Evolutionary conservation across 345 rosid genomes (phyloP).

Genomic region (Geranium rotundifolium): DNA sequence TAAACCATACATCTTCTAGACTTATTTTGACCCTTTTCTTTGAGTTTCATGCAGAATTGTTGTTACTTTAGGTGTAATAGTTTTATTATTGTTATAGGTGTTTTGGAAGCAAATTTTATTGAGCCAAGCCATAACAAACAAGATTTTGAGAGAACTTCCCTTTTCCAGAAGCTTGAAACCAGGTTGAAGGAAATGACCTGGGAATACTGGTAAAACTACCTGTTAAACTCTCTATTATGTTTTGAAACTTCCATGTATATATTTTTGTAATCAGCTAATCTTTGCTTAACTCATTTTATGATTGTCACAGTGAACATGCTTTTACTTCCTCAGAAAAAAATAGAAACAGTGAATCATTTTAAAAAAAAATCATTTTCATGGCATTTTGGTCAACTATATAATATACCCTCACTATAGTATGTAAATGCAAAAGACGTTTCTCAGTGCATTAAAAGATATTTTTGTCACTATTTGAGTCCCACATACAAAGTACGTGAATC

Average conservation of each 20-base stretch:
- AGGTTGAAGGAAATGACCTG: slow-evolving; percentile 87
- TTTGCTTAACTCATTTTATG: background rate
- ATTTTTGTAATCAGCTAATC: background rate
- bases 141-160: slow-evolving; percentile 91
- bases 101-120: slow-evolving; percentile 80
- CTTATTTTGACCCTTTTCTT: slow-evolving; percentile 4
- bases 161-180: slow-evolving; percentile 84
- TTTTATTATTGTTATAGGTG: slow-evolving; percentile 35
- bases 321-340: too few relatives aligned
- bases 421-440: too few relatives aligned
- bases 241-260: background rate
- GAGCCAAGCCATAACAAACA: slow-evolving; percentile 97
- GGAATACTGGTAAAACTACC: slow-evolving; percentile 65
- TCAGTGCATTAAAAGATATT: too few relatives aligned
- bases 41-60: slow-evolving; percentile 2
- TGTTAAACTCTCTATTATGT: background rate
- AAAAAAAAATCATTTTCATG: too few relatives aligned
- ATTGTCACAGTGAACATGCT: background rate
- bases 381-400: too few relatives aligned
- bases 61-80: background rate
- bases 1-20: slow-evolving; percentile 5
- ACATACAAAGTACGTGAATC: too few relatives aligned
- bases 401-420: too few relatives aligned
- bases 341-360: too few relatives aligned
- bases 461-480: too few relatives aligned